Conservation (phyloP, 257 asterid genomes). For the Haberlea rhodopensis region DNA sequence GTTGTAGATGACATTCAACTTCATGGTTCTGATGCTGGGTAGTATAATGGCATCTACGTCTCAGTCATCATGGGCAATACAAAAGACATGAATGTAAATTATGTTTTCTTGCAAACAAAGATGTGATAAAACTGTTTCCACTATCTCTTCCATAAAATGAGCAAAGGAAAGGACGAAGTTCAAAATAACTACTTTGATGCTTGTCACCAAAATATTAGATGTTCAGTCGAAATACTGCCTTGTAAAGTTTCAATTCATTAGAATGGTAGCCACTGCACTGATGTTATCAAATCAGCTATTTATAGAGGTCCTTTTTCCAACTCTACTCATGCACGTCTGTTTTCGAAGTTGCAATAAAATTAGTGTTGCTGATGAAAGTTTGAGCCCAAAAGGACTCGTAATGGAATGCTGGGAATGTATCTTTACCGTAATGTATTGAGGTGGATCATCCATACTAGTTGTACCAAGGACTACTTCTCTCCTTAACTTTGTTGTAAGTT, state of each 20-base stretch:
- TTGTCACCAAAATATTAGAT: too few relatives aligned
- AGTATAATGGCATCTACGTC: background rate
- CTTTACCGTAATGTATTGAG: constrained; percentile 75
- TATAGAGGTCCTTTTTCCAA: too few relatives aligned
- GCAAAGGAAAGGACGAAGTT: too few relatives aligned
- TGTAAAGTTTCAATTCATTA: too few relatives aligned
- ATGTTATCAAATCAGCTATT: too few relatives aligned
- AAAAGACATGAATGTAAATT: background rate
- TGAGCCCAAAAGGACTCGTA: background rate
- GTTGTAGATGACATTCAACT: background rate
- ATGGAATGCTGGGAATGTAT: background rate
- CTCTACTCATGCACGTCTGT: too few relatives aligned
- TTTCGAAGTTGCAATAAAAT: background rate
- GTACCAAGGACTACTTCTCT: constrained; percentile 97
- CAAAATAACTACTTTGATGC: too few relatives aligned
- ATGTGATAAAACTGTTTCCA: too few relatives aligned
- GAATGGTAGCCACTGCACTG: too few relatives aligned
- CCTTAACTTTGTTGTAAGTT: constrained; percentile 72
- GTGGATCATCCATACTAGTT: constrained; percentile 86
- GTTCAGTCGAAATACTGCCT: too few relatives aligned
- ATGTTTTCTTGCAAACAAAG: too few relatives aligned
- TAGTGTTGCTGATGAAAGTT: background rate
- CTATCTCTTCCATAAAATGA: too few relatives aligned
- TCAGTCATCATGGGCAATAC: background rate
- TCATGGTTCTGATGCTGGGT: background rate